Evolutionary conservation across 345 rosid species (phyloP), one percentile per base, ranked within the genome.

Genomic region (Camelina sativa): DNA sequence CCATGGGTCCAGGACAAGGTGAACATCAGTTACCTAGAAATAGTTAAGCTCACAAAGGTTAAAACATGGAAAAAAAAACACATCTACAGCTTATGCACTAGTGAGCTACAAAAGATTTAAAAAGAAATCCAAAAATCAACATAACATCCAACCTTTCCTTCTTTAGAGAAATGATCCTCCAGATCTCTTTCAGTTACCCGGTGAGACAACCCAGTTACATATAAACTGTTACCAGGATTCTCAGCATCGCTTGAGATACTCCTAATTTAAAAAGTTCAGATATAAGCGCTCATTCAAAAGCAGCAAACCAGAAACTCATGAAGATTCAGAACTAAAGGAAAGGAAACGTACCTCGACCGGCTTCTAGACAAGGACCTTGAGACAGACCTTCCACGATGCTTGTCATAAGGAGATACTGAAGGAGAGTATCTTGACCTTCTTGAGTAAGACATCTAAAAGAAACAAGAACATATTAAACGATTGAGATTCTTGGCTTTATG

Each of bases 1-100:
- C 97, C 97, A 79, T 54, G 97, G 97, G 79, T 94, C 97, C 61
- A 90, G 90, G 75, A 94, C 99, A 46, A 90, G 91, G 79, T 88
- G 92, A 43, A 90, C 96, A 82, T 90, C 97, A 81, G 78, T 74
- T 35, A 94, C 98, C 98, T 94, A 65, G 0, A 63, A 30, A 72
- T 7, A 6, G 30, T 17, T 52, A 65, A 74, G 17, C 13, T 20
- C 47, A 37, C 47, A 41, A 8, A 47, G 19, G 48, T 64, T 46
- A 69, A 65, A 23, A 19, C 65, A 54, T 43, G 30, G 15, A 5
- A 13, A 43, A 3, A 11, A 15, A 1, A 13, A 12, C 1, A 5
- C 1, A 20, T 7, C 4, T 30, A 30, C 35, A 56, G 1, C 32
- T 9, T 35, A 30, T 10, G 11, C 43, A 56, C 6, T 5, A 50